Base-by-base conservation (phyloP, 2,329 filamentous ascomycete species). In the Hypoxylon sp. region DNA sequence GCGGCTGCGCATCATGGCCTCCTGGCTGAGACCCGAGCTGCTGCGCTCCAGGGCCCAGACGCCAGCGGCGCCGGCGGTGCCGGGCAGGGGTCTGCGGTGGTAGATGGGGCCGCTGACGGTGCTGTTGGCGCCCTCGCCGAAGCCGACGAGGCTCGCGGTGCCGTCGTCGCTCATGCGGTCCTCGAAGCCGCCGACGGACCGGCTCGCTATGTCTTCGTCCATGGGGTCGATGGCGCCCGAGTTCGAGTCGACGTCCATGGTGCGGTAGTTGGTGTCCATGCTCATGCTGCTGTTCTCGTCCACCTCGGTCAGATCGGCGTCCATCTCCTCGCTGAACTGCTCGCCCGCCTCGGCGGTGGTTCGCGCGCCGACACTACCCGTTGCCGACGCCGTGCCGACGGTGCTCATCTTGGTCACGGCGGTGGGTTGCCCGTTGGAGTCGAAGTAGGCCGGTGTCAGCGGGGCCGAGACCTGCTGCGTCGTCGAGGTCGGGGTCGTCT, bases 81-180 rank as follows among this genome's bases (percentile, higher is more conserved):
- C 76, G 64, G 78, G 79, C 62, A 75, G 74, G 47, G 78, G 73
- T 43, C 82, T 72, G 58, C 83, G 76, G 72, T 84, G 79, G 76
- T 90, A 83, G 70, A 90, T 89, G 33, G 91, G 91, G 0, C 92
- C 92, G 58, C 88, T 91, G 55, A 93, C 88, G 4, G 92, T 92
- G 73, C 89, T 92, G 66, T 89, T 91, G 8, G 94, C 93, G 27
- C 93, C 94, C 73, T 97, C 93, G 46, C 94, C 94, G 67, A 97
- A 97, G 0, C 90, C 94, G 8, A 97, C 94, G 4, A 97, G 81
- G 62, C 89, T 94, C 2, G 88, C 91, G 48, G 87, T 88, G 6
- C 88, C 89, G 69, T 96, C 92, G 67, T 96, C 92, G 67, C 90
- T 94, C 82, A 95, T 89, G 57, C 89, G 90, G 64, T 91, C 90